These are phyloP conservation scores for Cutaneotrichosporon sp. DNA, from an alignment of 1,284 basidiomycete genomes.

Conservation along the genomic window DNA sequence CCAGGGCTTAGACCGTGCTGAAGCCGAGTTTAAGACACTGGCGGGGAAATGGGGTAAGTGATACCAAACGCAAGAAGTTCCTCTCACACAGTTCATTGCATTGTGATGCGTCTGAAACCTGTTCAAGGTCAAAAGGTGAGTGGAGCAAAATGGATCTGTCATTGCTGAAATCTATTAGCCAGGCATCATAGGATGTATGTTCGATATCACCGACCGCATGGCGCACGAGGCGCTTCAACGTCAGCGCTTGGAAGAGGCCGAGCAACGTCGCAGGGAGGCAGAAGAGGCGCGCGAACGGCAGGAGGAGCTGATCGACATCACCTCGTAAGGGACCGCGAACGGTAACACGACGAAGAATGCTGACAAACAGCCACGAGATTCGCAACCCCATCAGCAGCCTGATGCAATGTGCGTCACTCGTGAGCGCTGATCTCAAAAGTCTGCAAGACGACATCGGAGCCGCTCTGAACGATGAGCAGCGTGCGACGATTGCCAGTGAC, in stretches of 20 bases:
- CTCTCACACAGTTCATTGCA: neutral
- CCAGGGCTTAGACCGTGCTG: neutral
- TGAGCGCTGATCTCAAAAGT: conserved; percentile 39
- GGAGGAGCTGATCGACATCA: conserved; percentile 47
- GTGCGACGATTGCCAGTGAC: conserved; percentile 3
- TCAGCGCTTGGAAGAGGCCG: conserved; percentile 37
- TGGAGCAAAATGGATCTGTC: neutral
- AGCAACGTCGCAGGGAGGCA: conserved; percentile 38
- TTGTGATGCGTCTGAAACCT: neutral
- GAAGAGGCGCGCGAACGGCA: conserved; percentile 45
- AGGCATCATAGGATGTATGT: conserved; percentile 35
- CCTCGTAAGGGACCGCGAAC: conserved; percentile 37
- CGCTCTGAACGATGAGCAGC: conserved; percentile 6
- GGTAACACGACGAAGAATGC: conserved; percentile 34
- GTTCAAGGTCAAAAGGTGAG: neutral
- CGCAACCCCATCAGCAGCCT: conserved; percentile 24
- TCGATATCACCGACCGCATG: conserved; percentile 45
- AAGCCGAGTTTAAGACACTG: neutral
- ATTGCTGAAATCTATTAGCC: conserved; percentile 12
- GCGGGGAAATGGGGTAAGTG: neutral
- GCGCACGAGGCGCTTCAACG: conserved; percentile 38
- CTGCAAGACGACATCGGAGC: conserved; percentile 35
- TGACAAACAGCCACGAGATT: conserved; percentile 22
- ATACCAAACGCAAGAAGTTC: too few relatives aligned
- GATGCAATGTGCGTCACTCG: conserved; percentile 39